phyloP scores from a whole-genome alignment of 352 stramenopile genomes.

The Globisporangium paddicum region DNA sequence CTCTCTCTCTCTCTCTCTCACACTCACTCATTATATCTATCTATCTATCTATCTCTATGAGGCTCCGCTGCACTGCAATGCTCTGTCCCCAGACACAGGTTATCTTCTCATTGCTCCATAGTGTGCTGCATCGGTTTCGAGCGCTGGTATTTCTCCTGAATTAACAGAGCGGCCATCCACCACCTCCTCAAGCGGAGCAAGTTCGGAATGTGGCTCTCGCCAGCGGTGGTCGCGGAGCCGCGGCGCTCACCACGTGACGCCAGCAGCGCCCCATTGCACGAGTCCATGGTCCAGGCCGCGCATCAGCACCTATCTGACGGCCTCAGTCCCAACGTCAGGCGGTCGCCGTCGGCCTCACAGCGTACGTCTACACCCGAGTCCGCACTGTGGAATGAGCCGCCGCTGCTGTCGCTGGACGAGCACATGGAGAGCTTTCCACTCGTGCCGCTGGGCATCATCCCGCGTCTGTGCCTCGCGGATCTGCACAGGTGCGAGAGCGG shows the following conservation, averaged over 20 bases:
- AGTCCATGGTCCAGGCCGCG: constrained; percentile 27
- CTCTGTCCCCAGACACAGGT: too few species aligned
- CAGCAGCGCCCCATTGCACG: background rate
- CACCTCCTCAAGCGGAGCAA: background rate
- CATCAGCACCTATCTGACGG: constrained; percentile 18
- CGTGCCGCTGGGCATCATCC: constrained; percentile 50
- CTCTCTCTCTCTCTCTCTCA: too few species aligned
- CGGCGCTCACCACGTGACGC: background rate
- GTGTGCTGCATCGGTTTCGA: background rate
- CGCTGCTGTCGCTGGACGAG: constrained; percentile 20
- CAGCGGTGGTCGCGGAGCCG: background rate
- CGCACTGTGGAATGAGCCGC: background rate
- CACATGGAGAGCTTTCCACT: constrained; percentile 70
- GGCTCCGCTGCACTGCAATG: too few species aligned
- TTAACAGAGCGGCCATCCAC: background rate
- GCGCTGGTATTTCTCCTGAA: background rate
- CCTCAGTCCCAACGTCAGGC: background rate
- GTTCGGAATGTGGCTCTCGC: constrained; percentile 7
- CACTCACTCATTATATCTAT: too few species aligned
- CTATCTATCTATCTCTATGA: too few species aligned
- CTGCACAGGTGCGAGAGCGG: constrained; percentile 39
- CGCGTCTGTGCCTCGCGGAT: constrained; percentile 32
- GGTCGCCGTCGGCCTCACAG: background rate
- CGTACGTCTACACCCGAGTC: background rate
- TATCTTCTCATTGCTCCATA: too few species aligned